Evolutionary conservation across 495 filamentous ascomycete species (phyloP), one percentile per base, ranked within the genome.

Genomic region (Hypoxylon perforatum): DNA sequence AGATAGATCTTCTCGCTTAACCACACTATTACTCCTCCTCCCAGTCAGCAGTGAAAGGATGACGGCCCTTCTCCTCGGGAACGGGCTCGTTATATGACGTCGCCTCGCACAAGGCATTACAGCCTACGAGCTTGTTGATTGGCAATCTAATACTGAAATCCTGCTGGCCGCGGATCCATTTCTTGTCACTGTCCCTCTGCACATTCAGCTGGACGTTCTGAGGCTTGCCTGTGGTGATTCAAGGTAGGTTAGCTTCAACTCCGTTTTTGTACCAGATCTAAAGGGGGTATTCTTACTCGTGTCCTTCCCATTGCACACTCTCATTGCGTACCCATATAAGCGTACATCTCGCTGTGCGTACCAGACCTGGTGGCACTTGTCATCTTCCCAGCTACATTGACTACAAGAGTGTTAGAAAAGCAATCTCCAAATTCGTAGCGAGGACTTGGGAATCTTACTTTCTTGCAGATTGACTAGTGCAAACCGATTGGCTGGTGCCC

Each of bases 301-400:
- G 10, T 33, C 14, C 14, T 49, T 49, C 46, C 46, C 23, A 9
- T n/a, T 33, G 18, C 46, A 49, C 3, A 49, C 25, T 18, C 46
- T 23, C 12, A 33, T 49, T 8, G 46, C 22, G 25, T 49, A 49
- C 11, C 46, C 46, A n/a, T 49, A 23, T 8, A 49, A 4, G 4
- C 46, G 46, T 1, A 33, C n/a, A 9, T 49, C 46, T 49, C 46
- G 46, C 46, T 49, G 46, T 9, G 46, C 46, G 14, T 49, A 49
- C 46, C 46, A 49, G 25, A 49, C 15, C n/a, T 49, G 46, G 46
- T 49, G 46, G 46, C 46, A 49, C 6, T 18, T 0, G 18, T 49
- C 23, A 33, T 49, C 46, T 23, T 49, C 12, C 46, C 46, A 49
- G n/a, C 1, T 49, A 15, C 46, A 49, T 49, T 30, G 25, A 15